phyloP scores from a whole-genome alignment of 176 grass and related monocot species.

The Saccharum spontaneum region DNA sequence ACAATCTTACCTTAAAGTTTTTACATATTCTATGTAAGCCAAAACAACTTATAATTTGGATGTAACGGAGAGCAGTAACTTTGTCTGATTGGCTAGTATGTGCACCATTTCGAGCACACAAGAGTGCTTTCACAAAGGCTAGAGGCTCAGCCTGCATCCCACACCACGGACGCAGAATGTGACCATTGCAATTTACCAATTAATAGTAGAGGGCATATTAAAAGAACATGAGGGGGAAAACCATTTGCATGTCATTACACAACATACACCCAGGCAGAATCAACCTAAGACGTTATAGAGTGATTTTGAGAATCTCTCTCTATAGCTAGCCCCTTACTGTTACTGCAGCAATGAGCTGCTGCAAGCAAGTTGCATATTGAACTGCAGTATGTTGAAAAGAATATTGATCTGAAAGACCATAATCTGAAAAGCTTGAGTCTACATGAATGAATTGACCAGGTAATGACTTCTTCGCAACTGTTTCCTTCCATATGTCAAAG shows the following conservation, averaged over 20 bases:
- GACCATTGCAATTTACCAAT: background rate
- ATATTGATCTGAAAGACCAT: constrained; percentile 70
- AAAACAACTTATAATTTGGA: background rate
- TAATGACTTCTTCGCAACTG: constrained; percentile 59
- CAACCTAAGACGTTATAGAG: constrained; percentile 3
- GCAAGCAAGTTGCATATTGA: constrained; percentile 71
- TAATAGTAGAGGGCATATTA: background rate
- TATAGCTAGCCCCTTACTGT: constrained; percentile 46
- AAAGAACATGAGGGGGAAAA: background rate
- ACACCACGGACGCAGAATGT: background rate
- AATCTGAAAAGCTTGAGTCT: constrained; percentile 72
- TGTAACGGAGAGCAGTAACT: background rate
- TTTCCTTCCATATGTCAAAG: constrained; percentile 88
- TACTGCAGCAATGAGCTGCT: constrained; percentile 64
- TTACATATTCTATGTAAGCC: background rate
- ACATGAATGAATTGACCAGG: constrained; percentile 80
- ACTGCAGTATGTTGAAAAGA: constrained; percentile 82
- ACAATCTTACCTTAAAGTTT: too few species aligned
- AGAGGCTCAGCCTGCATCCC: background rate
- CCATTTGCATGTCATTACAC: background rate
- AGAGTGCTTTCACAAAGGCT: background rate
- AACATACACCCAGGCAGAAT: constrained; percentile 6
- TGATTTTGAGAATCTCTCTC: background rate
- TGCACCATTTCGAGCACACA: background rate
- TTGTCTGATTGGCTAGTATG: background rate